Evolutionary conservation across 495 filamentous ascomycete species (phyloP).

Genomic region (Hypoxylon trugodes): DNA sequence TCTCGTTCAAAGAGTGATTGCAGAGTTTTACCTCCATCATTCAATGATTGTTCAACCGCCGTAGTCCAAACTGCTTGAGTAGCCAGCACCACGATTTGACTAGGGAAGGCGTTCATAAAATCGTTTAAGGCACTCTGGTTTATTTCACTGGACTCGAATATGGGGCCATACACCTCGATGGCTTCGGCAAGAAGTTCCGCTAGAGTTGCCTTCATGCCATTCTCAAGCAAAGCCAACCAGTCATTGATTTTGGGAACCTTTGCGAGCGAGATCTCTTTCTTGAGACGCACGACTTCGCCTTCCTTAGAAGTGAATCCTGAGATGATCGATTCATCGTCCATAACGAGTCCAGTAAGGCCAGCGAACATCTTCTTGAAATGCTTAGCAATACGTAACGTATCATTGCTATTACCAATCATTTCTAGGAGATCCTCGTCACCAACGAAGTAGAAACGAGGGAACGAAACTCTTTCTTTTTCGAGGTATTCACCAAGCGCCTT

Average conservation of each 20-base stretch:
- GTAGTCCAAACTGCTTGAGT: constrained; percentile 96
- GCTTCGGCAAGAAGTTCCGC: constrained; percentile 91
- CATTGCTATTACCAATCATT: constrained; percentile 99
- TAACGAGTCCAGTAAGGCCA: constrained; percentile 85
- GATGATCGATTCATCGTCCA: constrained; percentile 90
- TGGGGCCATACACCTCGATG: constrained; percentile 73
- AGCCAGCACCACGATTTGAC: constrained; percentile 93
- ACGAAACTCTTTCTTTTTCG: constrained; percentile 94
- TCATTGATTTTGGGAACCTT: constrained; percentile 98
- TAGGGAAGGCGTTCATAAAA: constrained; percentile 83
- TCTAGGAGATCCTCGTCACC: constrained; percentile 98
- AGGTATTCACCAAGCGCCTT: constrained; percentile 99
- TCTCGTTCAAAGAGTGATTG: constrained; percentile 74
- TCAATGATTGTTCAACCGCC: constrained; percentile 77
- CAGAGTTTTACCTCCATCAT: constrained; percentile 72
- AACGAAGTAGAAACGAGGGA: constrained; percentile 99
- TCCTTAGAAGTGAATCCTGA: constrained; percentile 95
- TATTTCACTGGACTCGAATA: constrained; percentile 73
- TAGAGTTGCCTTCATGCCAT: constrained; percentile 91
- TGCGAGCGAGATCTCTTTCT: constrained; percentile 87
- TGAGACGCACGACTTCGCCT: constrained; percentile 86
- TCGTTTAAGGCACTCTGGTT: constrained; percentile 72
- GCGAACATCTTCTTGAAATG: constrained; percentile 99
- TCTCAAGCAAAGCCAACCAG: constrained; percentile 91
- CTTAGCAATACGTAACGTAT: constrained; percentile 92